Evolutionary conservation across 2,329 filamentous ascomycete species (phyloP).

Genomic region (Macrophomina tecta): DNA sequence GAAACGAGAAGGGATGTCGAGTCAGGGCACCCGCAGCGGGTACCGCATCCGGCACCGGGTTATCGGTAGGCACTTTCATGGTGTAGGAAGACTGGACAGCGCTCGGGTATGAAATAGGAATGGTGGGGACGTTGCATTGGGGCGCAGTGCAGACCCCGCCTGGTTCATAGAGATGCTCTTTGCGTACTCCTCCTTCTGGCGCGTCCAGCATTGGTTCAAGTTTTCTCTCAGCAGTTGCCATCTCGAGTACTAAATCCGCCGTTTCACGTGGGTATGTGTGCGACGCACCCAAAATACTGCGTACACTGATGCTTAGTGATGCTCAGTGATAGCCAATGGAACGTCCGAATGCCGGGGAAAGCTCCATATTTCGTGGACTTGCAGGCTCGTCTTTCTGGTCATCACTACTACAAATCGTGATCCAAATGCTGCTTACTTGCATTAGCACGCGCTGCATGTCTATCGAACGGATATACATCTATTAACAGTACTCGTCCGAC

Average conservation of each 20-base stretch:
- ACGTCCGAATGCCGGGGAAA: background rate
- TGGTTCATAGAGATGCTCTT: background rate
- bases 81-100: background rate
- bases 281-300: no score
- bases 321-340: background rate
- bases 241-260: no score
- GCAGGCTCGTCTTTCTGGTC: background rate
- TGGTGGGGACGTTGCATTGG: background rate
- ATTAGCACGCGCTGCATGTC: background rate
- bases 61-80: background rate
- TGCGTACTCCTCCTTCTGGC: background rate
- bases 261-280: no score
- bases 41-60: background rate
- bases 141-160: background rate
- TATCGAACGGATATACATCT: background rate
- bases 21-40: background rate
- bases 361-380: background rate
- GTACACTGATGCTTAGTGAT: background rate
- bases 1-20: background rate
- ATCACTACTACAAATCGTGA: background rate
- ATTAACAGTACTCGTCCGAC: background rate
- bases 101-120: background rate
- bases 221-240: background rate
- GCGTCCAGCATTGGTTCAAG: background rate
- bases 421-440: background rate